phyloP scores from a whole-genome alignment of 208 protist genomes.

The Leishmania braziliensis region DNA sequence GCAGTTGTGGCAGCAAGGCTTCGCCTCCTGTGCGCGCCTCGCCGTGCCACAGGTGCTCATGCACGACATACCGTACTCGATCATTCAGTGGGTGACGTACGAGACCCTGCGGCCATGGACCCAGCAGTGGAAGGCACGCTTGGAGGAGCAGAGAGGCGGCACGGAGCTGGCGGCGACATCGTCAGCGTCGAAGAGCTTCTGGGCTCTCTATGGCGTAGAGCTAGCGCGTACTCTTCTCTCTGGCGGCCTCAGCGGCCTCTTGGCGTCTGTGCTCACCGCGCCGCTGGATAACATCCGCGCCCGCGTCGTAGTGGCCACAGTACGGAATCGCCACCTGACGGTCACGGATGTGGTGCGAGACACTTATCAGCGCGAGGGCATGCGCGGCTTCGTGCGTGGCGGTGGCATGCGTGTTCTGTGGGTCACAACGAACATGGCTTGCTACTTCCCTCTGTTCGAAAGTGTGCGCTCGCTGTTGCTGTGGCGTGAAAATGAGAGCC shows the following conservation, averaged over 20 bases:
- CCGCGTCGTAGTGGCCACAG: slow-evolving; percentile 56
- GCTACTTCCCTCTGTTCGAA: slow-evolving; percentile 85
- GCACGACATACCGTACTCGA: slow-evolving; percentile 83
- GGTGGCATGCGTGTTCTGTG: slow-evolving; percentile 71
- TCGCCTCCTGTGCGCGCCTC: slow-evolving; percentile 43
- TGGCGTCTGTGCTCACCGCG: slow-evolving; percentile 67
- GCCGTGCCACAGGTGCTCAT: slow-evolving; percentile 70
- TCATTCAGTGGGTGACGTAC: slow-evolving; percentile 79
- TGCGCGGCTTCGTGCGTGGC: slow-evolving; percentile 69
- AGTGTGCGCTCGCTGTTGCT: slow-evolving; percentile 31
- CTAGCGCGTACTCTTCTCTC: slow-evolving; percentile 63
- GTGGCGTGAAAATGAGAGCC: background rate
- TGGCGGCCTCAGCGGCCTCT: slow-evolving; percentile 75
- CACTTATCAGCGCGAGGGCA: slow-evolving; percentile 50
- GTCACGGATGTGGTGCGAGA: slow-evolving; percentile 42
- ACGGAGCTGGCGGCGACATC: background rate
- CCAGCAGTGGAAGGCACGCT: slow-evolving; percentile 23
- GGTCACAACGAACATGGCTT: slow-evolving; percentile 81
- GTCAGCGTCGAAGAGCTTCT: slow-evolving; percentile 8
- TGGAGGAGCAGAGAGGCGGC: background rate
- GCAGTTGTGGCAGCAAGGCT: slow-evolving; percentile 53
- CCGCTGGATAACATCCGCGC: slow-evolving; percentile 85
- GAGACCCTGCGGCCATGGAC: slow-evolving; percentile 74
- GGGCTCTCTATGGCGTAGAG: slow-evolving; percentile 31
- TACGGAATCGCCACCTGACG: slow-evolving; percentile 32